A percentile compares a stretch with the other conserved stretches of the same genome.
These are phyloP conservation scores for Zymoseptoria crescenta DNA, from an alignment of 2,329 filamentous ascomycete genomes.

Conservation along the genomic window DNA sequence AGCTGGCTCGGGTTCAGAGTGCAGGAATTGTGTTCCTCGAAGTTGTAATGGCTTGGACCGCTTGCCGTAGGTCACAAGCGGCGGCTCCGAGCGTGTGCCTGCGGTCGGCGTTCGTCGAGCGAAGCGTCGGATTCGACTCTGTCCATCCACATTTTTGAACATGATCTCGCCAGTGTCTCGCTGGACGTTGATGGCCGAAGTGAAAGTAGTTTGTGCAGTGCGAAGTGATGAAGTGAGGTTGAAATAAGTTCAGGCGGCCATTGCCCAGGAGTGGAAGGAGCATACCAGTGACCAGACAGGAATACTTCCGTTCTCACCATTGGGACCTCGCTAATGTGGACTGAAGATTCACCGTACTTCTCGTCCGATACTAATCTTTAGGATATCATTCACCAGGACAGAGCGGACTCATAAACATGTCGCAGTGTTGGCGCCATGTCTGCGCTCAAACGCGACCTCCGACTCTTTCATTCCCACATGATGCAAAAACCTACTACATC, in stretches of 20 bases:
- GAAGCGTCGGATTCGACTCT: background rate
- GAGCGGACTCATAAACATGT: background rate
- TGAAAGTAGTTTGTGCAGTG: background rate
- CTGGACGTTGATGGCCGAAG: background rate
- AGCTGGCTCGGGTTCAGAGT: conserved; percentile 10
- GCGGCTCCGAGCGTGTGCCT: background rate
- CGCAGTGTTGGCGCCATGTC: background rate
- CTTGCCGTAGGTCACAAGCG: conserved; percentile 17
- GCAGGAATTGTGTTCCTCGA: conserved; percentile 11
- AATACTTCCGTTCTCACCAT: background rate
- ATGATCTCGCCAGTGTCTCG: background rate
- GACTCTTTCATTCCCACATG: background rate
- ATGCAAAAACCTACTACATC: background rate
- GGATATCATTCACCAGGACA: background rate
- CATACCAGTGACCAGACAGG: background rate
- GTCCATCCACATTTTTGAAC: background rate
- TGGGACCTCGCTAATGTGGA: background rate
- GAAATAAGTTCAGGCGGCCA: conserved; percentile 1
- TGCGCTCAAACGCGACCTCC: background rate
- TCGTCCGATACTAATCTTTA: background rate
- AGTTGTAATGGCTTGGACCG: conserved; percentile 16
- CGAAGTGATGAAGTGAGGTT: background rate
- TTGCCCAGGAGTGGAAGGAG: background rate
- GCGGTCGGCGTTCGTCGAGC: background rate
- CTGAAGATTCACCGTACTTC: background rate